Evolutionary conservation across 2,329 filamentous ascomycete genomes (phyloP), one percentile per base, ranked within the genome.

Genomic region (Colletotrichum sp.): DNA sequence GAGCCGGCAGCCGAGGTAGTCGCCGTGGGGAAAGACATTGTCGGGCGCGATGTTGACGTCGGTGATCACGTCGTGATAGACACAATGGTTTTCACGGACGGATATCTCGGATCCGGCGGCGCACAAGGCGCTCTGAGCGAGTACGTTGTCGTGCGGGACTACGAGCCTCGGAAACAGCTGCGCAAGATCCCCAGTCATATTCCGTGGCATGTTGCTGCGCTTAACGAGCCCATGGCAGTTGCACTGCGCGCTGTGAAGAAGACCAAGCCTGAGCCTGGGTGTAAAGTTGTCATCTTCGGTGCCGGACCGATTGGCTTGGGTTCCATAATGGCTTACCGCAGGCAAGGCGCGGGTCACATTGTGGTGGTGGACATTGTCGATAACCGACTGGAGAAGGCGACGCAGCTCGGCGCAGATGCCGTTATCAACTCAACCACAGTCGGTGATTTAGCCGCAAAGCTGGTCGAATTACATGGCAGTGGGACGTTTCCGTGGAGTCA

Each of bases 211-310:
- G 52, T 72, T 16, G 70, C 70, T 5, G 70, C 70, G 34, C 70
- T 72, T 3, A 72, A 72, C 2, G 70, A 72, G 36, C 70, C 70
- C 2, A 72, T 72, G 70, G 70, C 70, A 5, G 70, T 72, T 18
- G 70, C 70, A 3, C 52, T 72, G 4, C 70, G 67, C 1, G 63
- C 70, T 1, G 49, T 72, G 0, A 68, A 72, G 52, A 34, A 64
- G 32, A 72, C 70, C 16, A 59, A 34, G 3, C 70, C 70, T 32
- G 1, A 68, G n/a, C 34, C 62, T 8, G 70, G 70, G 0, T 72
- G 49, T 3, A 72, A 72, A n/a, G 63, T 72, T 9, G 70, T 68
- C 4, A 57, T 72, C 0, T 72, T 72, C 34, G 70, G 70, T 24
- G 70, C 70, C 2, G 70, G 70, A 2, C 49, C 70, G 0, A 60